Evolutionary conservation across 2,329 filamentous ascomycete species (phyloP), one percentile per base, ranked within the genome.

Genomic region (Aspergillaceae sp.): DNA sequence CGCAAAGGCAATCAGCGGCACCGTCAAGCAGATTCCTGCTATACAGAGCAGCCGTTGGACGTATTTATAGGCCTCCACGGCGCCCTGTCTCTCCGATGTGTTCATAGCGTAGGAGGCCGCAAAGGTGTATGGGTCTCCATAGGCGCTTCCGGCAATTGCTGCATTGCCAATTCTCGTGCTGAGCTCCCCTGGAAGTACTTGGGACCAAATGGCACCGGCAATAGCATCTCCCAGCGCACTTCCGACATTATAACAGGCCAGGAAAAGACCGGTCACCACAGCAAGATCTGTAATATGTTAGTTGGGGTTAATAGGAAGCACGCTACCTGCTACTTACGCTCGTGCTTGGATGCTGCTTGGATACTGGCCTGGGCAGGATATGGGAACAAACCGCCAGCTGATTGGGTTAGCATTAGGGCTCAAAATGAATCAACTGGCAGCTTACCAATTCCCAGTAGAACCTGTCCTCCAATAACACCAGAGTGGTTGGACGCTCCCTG

Each of bases 201-300:
- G 78, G 0, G 75, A 77, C 79, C 79, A 83, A 50, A 84, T 74
- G 19, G 78, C 76, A 9, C 79, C 80, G 0, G 79, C 79, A 28
- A 83, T 73, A 10, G 77, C 72, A 57, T 77, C 76, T 26, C 80
- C 80, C 1, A 83, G 60, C 1, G 79, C 79, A 4, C 73, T 79
- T 29, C 80, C 80, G 35, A 83, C 71, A 58, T 79, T 79, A 65
- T 83, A 83, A n/a, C 68, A 74, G 10, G 80, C 76, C 2, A 84
- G 73, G 58, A 77, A 84, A 11, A 84, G 61, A 36, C 76, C 79
- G 0, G 80, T 84, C 51, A 84, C 75, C 51, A 83, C 76, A 38
- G 82, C 81, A 30, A 84, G 68, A 54, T 83, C 62, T 65, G 26
- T n/a, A 1, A 7, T 11, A 7, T 27, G 34, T 43, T 10, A 48